Evolutionary conservation across 1,284 basidiomycete species (phyloP), one percentile per base, ranked within the genome.

Genomic region (Cerioporus squamosus): DNA sequence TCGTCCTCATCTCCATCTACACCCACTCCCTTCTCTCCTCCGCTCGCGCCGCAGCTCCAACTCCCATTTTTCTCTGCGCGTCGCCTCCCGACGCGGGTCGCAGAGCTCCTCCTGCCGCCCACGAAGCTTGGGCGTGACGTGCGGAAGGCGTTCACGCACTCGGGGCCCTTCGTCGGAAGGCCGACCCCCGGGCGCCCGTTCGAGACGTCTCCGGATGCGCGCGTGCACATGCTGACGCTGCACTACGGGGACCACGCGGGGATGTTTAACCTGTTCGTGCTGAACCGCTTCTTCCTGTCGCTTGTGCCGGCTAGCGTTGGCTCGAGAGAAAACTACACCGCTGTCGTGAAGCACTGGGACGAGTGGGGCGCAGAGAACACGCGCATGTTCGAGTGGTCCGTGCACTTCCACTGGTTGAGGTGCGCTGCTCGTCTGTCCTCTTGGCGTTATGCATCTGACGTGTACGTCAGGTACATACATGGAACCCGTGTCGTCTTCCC

Each of bases 351-450:
- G 46, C 7, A 24, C 18, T 60, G 59, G 57, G 51, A 53, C 18
- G 69, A 71, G 14, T 85, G 84, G 84, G 84, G 82, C 2, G 76
- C 70, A 3, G 51, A 53, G 4, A 67, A 77, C 20, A 75, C 80
- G 24, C 73, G 81, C 1, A 73, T 82, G 55, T 44, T 81, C 20
- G 59, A 67, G 4, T 70, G 67, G 38, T 59, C 59, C 18, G 59
- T 64, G 14, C 64, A 61, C 17, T 72, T 70, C 57, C 65, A 68
- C 51, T 68, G 66, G 66, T 51, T 69, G 17, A 58, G 26, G 26
- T 29, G 3, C 26, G 26, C 9, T 9, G 5, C 26, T 29, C 3
- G 1, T 3, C 26, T 29, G 9, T 3, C 9, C 26, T 2, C 9
- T 5, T 29, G 26, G 26, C 9, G 26, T 29, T 2, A 1, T 29